phyloP scores from a whole-genome alignment of 148 eudicot species.

The Rhododendron molle region DNA sequence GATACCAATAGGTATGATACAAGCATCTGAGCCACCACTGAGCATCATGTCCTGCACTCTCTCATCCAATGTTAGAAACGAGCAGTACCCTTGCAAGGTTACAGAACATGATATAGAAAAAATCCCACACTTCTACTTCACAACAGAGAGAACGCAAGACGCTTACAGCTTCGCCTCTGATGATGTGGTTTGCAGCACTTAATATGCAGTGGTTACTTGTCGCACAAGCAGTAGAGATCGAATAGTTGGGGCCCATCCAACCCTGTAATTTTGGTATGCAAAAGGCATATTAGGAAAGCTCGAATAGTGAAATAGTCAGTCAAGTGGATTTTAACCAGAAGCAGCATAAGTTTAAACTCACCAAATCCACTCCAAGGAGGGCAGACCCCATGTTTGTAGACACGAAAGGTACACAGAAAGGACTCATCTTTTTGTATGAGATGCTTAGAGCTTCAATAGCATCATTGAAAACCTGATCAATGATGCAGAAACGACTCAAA shows the following conservation, averaged over 20 bases:
- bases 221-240: constrained; percentile 97
- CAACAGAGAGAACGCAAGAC: constrained; percentile 10
- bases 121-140: constrained; percentile 6
- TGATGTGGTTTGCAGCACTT: constrained; percentile 90
- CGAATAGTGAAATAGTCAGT: neutral
- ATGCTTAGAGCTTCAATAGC: constrained; percentile 86
- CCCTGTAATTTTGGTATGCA: constrained; percentile 47
- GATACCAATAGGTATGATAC: constrained; percentile 83
- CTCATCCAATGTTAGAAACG: constrained; percentile 11
- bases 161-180: constrained; percentile 96
- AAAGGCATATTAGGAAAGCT: constrained; percentile 17
- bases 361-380: constrained; percentile 96
- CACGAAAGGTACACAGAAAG: constrained; percentile 92
- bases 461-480: constrained; percentile 74
- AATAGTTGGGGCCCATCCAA: constrained; percentile 99
- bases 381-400: constrained; percentile 99
- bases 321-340: neutral
- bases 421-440: constrained; percentile 95
- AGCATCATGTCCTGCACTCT: constrained; percentile 83
- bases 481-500: constrained; percentile 17
- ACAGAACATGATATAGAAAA: neutral
- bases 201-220: constrained; percentile 94
- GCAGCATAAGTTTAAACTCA: constrained; percentile 24
- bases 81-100: neutral
- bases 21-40: constrained; percentile 95